Evolutionary conservation across 176 grass and related monocot species (phyloP).

Genomic region (Pharus latifolius): DNA sequence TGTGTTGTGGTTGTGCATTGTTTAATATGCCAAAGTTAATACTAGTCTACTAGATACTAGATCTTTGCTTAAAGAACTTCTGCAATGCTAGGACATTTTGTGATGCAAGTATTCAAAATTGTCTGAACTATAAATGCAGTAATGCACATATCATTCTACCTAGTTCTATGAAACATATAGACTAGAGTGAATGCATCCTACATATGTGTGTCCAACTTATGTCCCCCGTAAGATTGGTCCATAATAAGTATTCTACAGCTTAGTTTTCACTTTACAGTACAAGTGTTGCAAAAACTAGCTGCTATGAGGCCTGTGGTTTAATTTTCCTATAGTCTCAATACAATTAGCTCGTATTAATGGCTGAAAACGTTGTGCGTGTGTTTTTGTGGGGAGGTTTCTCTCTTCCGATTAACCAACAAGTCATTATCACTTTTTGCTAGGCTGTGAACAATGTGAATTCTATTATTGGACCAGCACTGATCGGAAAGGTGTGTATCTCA

Average conservation of each 20-base stretch:
- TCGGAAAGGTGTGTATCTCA: slow-evolving; percentile 54
- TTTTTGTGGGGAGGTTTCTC: neutral
- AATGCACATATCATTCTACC: too few species aligned
- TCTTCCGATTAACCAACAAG: neutral
- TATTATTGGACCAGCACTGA: slow-evolving; percentile 67
- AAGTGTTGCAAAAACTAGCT: neutral
- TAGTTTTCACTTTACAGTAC: neutral
- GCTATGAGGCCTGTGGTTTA: neutral
- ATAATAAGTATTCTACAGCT: neutral
- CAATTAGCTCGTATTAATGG: neutral
- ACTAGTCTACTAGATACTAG: too few species aligned
- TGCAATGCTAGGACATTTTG: neutral
- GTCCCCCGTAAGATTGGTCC: neutral
- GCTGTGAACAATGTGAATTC: slow-evolving; percentile 75
- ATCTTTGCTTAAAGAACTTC: too few species aligned
- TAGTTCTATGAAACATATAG: neutral
- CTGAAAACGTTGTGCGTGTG: neutral
- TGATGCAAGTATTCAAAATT: neutral
- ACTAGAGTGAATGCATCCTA: neutral
- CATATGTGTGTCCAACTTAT: neutral
- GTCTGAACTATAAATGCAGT: too few species aligned
- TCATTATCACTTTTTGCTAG: slow-evolving; percentile 16
- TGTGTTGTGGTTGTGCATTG: neutral
- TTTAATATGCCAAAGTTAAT: neutral
- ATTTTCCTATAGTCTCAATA: neutral